Conservation (phyloP, 805 yeast species). For the Starmera amethionina region DNA sequence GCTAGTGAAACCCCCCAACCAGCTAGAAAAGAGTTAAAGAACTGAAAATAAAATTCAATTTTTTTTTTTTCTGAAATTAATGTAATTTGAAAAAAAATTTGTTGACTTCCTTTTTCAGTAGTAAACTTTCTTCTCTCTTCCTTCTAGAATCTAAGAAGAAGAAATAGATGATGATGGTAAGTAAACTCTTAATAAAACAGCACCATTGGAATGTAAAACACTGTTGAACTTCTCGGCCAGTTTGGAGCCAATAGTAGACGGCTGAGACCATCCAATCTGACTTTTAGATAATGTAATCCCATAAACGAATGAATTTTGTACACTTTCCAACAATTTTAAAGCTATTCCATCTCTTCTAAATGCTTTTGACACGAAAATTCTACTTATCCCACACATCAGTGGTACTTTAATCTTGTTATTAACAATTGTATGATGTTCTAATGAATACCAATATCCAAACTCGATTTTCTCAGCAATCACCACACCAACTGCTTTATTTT, state of each 20-base stretch:
- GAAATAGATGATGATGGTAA: no score
- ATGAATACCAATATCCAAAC: slow-evolving; percentile 51
- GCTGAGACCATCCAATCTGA: slow-evolving; percentile 64
- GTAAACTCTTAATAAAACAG: no score
- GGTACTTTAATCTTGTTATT: slow-evolving; percentile 29
- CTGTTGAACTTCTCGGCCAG: slow-evolving; percentile 50
- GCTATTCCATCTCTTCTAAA: slow-evolving; percentile 46
- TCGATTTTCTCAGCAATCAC: slow-evolving; percentile 39
- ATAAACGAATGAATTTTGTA: slow-evolving; percentile 34
- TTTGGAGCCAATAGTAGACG: slow-evolving; percentile 53
- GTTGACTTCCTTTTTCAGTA: no score
- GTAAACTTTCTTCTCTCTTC: no score
- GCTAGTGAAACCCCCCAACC: no score
- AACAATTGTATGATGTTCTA: no score
- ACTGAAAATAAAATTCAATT: no score
- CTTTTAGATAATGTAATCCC: slow-evolving; percentile 33
- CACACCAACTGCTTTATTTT: slow-evolving; percentile 42
- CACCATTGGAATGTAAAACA: slow-evolving; percentile 26
- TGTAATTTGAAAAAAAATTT: no score
- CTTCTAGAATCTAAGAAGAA: no score
- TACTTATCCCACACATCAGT: slow-evolving; percentile 35
- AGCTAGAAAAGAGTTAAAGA: no score
- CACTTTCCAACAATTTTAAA: slow-evolving; percentile 30
- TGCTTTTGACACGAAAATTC: slow-evolving; percentile 35
- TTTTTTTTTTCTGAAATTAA: no score